Evolutionary conservation across 2,329 filamentous ascomycete species (phyloP).

Genomic region (Fusarium sp.): DNA sequence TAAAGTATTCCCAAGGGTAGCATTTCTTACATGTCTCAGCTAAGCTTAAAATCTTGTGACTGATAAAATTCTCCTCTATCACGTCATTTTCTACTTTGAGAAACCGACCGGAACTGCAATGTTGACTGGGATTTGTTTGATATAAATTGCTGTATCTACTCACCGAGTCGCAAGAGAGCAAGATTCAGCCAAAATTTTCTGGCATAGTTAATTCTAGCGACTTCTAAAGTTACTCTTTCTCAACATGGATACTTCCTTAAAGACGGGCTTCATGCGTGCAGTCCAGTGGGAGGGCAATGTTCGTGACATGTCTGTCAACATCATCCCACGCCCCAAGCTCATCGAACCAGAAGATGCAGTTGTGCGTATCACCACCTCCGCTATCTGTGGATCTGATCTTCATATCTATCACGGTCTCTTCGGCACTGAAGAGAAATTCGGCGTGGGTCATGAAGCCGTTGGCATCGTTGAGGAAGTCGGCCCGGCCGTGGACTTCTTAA

Average conservation of each 20-base stretch:
- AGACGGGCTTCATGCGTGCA: conserved; percentile 7
- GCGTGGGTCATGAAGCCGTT: neutral
- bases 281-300: conserved; percentile 16
- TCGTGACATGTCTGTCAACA: conserved; percentile 17
- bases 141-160: neutral
- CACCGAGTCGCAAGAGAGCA: rapidly evolving
- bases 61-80: neutral
- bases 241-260: neutral
- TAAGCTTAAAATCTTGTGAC: conserved; percentile 3
- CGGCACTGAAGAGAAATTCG: neutral
- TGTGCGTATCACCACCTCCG: conserved; percentile 1
- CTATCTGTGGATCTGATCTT: conserved; percentile 9
- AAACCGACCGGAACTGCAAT: rapidly evolving
- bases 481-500: conserved; percentile 8
- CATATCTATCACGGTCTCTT: conserved; percentile 4
- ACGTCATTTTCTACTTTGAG: neutral
- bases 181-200: rapidly evolving
- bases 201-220: rapidly evolving
- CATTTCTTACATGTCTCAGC: conserved; percentile 2
- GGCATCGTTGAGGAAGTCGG: conserved; percentile 6
- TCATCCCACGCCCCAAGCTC: conserved; percentile 1
- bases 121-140: rapidly evolving
- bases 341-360: conserved; percentile 10
- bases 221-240: rapidly evolving
- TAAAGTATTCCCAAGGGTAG: neutral